Conservation (phyloP, 2,329 filamentous ascomycete genomes). For the Botrytis cinerea region DNA sequence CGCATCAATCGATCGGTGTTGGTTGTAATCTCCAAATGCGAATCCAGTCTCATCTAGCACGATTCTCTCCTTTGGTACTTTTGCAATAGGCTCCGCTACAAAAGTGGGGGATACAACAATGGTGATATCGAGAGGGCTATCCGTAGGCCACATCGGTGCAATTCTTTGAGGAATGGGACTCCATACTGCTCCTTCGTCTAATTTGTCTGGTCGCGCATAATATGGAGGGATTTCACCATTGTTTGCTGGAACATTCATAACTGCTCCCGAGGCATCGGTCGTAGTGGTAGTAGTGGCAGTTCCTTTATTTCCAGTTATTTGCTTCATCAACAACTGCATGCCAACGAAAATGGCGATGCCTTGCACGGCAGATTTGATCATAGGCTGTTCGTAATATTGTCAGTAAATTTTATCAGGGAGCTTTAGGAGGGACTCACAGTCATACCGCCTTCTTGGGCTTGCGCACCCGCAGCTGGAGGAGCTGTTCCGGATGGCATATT, state of each 20-base stretch:
- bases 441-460: conserved; percentile 38
- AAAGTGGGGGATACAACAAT: conserved; percentile 81
- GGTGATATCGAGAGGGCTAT: conserved; percentile 77
- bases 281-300: conserved; percentile 47
- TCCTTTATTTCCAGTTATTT: conserved; percentile 52
- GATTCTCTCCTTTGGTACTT: conserved; percentile 65
- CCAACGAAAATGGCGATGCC: conserved; percentile 57
- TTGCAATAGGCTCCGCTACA: conserved; percentile 66
- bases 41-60: conserved; percentile 82
- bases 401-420: conserved; percentile 23
- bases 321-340: conserved; percentile 59
- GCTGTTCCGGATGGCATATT: conserved; percentile 41
- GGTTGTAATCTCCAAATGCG: conserved; percentile 74
- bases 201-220: conserved; percentile 60
- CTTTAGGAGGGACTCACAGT: conserved; percentile 36
- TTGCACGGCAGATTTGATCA: conserved; percentile 48
- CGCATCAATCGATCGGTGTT: conserved; percentile 75
- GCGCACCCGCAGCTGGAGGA: conserved; percentile 38
- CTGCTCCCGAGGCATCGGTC: conserved; percentile 54
- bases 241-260: conserved; percentile 56
- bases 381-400: conserved; percentile 33
- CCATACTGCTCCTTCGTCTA: conserved; percentile 63
- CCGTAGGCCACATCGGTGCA: conserved; percentile 83
- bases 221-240: conserved; percentile 63
- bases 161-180: conserved; percentile 68